Evolutionary conservation across 371 early-diverging fungal genomes (phyloP).

Genomic region (Enteropsectra breve): DNA sequence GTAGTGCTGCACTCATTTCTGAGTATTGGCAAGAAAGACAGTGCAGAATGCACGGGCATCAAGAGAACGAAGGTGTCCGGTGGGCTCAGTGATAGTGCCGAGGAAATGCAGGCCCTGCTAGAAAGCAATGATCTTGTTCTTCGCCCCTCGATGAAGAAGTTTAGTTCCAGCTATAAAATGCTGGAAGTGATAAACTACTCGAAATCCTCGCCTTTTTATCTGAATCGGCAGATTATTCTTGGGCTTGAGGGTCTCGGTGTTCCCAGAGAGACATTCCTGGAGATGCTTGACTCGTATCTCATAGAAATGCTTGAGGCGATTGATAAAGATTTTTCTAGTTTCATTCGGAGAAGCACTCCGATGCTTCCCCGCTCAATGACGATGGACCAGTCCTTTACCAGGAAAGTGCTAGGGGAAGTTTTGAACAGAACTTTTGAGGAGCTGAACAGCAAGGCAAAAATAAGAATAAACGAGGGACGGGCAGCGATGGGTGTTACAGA

Average conservation of each 20-base stretch:
- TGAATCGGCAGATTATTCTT: constrained; percentile 53
- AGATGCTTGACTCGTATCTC: constrained; percentile 26
- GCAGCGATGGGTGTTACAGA: constrained; percentile 70
- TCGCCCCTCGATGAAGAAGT: constrained; percentile 65
- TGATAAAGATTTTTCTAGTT: neutral
- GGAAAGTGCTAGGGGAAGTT: constrained; percentile 62
- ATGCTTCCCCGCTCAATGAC: neutral
- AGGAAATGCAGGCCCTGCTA: neutral
- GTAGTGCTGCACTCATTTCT: constrained; percentile 54
- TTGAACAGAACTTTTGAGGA: constrained; percentile 63
- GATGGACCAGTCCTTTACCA: constrained; percentile 52
- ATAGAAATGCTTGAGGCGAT: constrained; percentile 3
- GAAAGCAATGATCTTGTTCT: constrained; percentile 21
- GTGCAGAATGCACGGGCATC: neutral
- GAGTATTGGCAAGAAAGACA: neutral
- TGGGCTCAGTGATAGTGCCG: neutral
- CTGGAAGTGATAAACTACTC: constrained; percentile 47
- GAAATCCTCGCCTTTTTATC: constrained; percentile 18
- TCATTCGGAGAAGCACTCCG: constrained; percentile 13
- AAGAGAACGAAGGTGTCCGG: neutral
- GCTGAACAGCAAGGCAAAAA: constrained; percentile 65
- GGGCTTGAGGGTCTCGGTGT: constrained; percentile 43
- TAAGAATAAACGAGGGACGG: constrained; percentile 65
- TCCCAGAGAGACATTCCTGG: constrained; percentile 16
- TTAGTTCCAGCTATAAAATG: constrained; percentile 61